Conservation (phyloP, 2,329 filamentous ascomycete genomes). For the Botrytis aclada region DNA sequence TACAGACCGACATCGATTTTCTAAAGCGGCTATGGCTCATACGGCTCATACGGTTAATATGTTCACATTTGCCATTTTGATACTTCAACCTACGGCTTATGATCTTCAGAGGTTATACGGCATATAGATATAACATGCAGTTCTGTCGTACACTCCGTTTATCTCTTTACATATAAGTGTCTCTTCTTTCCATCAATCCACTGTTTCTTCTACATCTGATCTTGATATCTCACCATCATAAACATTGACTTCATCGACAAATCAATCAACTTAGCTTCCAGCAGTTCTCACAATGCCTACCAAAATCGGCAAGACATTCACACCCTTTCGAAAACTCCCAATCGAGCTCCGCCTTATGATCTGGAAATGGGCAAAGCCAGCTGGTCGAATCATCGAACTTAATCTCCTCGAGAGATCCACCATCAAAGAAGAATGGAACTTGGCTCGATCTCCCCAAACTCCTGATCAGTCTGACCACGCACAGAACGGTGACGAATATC, state of each 20-base stretch:
- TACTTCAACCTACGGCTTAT: neutral
- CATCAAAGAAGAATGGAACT: conserved; percentile 2
- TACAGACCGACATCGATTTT: neutral
- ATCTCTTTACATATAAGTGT: neutral
- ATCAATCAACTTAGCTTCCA: neutral
- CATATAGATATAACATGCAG: neutral
- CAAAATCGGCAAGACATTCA: neutral
- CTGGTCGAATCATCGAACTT: conserved; percentile 9
- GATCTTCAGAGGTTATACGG: neutral
- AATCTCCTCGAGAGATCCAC: neutral
- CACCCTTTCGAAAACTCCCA: neutral
- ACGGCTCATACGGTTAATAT: neutral
- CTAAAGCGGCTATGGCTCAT: neutral
- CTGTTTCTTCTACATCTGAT: neutral
- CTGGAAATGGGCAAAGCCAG: neutral
- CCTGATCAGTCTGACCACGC: neutral
- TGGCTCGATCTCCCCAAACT: neutral
- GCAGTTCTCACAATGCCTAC: neutral
- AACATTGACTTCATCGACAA: neutral
- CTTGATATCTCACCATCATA: neutral
- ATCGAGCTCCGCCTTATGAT: neutral
- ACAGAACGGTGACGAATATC: neutral
- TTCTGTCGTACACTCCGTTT: neutral
- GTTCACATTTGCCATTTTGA: neutral
- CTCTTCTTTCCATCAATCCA: neutral